These are phyloP conservation scores for Seiridium unicorne DNA, from an alignment of 2,329 filamentous ascomycete species.

Conservation along the genomic window DNA sequence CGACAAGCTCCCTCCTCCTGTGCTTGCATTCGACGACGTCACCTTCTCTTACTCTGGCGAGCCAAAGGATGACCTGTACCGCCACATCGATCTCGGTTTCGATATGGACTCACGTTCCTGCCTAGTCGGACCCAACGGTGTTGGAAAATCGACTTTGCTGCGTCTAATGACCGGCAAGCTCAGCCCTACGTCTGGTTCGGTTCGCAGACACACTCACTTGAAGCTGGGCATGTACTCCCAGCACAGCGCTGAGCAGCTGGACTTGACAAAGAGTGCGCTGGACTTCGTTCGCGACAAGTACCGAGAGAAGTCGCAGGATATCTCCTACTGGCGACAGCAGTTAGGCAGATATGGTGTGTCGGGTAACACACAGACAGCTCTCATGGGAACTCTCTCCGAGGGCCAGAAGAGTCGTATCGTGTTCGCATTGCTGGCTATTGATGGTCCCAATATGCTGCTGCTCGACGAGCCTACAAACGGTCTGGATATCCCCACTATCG, in stretches of 20 bases:
- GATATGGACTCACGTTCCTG: conserved; percentile 99
- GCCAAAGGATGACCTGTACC: conserved; percentile 86
- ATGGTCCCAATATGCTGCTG: conserved; percentile 94
- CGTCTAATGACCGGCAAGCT: conserved; percentile 96
- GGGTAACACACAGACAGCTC: conserved; percentile 89
- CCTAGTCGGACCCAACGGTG: conserved; percentile 97
- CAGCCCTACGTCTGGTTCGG: conserved; percentile 75
- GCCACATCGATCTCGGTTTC: conserved; percentile 95
- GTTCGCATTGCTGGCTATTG: conserved; percentile 93
- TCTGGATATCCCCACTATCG: conserved; percentile 97
- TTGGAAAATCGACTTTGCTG: conserved; percentile 95
- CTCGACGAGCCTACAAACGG: conserved; percentile 99
- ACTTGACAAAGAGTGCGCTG: conserved; percentile 94
- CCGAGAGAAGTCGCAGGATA: conserved; percentile 83
- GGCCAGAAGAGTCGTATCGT: conserved; percentile 98
- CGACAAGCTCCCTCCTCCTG: conserved; percentile 97
- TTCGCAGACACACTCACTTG: conserved; percentile 93
- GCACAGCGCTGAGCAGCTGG: conserved; percentile 97
- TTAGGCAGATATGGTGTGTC: conserved; percentile 91
- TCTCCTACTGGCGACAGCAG: conserved; percentile 99
- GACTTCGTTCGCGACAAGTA: conserved; percentile 99
- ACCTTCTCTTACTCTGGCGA: conserved; percentile 98
- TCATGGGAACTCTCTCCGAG: conserved; percentile 97
- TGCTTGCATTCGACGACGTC: conserved; percentile 93
- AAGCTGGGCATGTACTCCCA: conserved; percentile 98